Conservation (phyloP, 257 asterid genomes). For the Solanum gracilifrons region DNA sequence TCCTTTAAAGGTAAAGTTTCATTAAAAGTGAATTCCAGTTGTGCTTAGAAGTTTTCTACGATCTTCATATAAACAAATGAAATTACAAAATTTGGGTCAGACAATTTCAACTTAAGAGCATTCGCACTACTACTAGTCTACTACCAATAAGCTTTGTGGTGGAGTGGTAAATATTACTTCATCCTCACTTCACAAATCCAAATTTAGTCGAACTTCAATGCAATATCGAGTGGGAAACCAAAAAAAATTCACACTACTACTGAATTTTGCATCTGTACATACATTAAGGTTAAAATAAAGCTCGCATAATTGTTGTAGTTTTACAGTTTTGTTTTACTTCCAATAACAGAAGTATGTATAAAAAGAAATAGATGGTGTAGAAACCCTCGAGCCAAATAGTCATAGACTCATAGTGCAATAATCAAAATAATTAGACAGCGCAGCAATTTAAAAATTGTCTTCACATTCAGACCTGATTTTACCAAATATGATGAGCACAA, state of each 20-base stretch:
- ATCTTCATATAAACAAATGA: background rate
- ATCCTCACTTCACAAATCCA: accelerated
- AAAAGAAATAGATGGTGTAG: background rate
- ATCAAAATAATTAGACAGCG: background rate
- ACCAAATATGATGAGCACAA: background rate
- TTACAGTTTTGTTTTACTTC: background rate
- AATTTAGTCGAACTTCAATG: background rate
- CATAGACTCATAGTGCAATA: background rate
- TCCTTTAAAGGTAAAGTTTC: background rate
- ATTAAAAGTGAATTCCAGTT: background rate
- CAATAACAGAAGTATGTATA: background rate
- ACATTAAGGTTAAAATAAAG: background rate
- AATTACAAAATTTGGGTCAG: background rate
- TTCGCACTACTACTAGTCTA: background rate
- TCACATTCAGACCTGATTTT: background rate
- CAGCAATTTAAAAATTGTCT: background rate
- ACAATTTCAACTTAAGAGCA: background rate
- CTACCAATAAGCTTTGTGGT: background rate
- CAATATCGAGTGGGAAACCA: accelerated
- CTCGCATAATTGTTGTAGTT: background rate
- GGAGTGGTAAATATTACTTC: background rate
- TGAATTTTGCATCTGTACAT: background rate
- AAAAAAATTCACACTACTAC: background rate
- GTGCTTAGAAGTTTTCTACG: background rate
- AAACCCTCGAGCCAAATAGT: background rate